Conservation (phyloP, 768 basidiomycete species). For the Clavaria fumosa region DNA sequence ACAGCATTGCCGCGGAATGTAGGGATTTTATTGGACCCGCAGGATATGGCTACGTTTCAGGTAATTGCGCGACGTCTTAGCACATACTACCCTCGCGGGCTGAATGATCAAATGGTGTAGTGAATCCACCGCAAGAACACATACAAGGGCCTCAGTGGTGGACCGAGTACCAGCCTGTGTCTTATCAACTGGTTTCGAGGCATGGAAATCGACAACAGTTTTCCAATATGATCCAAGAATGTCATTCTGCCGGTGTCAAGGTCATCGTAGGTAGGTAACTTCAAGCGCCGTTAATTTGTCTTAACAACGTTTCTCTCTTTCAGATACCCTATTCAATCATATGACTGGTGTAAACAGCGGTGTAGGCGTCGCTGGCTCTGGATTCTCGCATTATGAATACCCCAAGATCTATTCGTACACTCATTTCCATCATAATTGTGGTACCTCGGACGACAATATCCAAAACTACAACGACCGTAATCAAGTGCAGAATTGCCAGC, state of each 20-base stretch:
- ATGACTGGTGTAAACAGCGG: slow-evolving; percentile 51
- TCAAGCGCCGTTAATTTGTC: too few species aligned
- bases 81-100: too few species aligned
- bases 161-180: slow-evolving; percentile 52
- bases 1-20: slow-evolving; percentile 47
- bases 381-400: slow-evolving; percentile 39
- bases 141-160: slow-evolving; percentile 50
- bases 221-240: slow-evolving; percentile 30
- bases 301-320: too few species aligned
- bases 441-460: slow-evolving; percentile 36
- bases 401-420: slow-evolving; percentile 31
- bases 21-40: slow-evolving; percentile 49
- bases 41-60: slow-evolving; percentile 59
- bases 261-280: slow-evolving; percentile 33
- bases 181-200: slow-evolving; percentile 50
- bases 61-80: too few species aligned
- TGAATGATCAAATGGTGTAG: slow-evolving; percentile 11
- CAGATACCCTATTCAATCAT: slow-evolving; percentile 50
- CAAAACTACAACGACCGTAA: slow-evolving; percentile 34
- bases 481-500: slow-evolving; percentile 45
- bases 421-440: slow-evolving; percentile 52
- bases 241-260: slow-evolving; percentile 39
- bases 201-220: slow-evolving; percentile 44
- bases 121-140: slow-evolving; percentile 39
- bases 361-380: slow-evolving; percentile 32